Conservation (phyloP, 371 early-diverging fungal species). For the Thermomucor indicae-seudaticae region DNA sequence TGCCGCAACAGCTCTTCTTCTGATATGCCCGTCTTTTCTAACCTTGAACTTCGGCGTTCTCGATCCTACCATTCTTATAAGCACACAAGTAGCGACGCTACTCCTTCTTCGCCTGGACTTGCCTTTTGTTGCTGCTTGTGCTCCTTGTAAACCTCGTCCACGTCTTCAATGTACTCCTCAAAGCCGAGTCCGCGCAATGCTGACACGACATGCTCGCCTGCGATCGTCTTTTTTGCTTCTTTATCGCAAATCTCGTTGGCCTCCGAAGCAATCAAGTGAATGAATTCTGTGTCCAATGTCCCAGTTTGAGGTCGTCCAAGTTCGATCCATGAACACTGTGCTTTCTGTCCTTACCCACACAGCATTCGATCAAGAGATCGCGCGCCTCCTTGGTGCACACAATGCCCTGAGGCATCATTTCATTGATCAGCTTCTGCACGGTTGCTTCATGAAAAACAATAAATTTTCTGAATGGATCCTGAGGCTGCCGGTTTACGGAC, state of each 20-base stretch:
- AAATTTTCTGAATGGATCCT: not conserved
- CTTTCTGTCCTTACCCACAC: slow-evolving; percentile 68
- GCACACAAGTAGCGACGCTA: not conserved
- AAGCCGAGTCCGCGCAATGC: slow-evolving; percentile 93
- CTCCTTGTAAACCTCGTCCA: slow-evolving; percentile 86
- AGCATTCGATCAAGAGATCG: slow-evolving; percentile 91
- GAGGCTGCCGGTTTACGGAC: slow-evolving; percentile 23
- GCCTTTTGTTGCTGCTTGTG: slow-evolving; percentile 87
- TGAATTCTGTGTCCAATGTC: slow-evolving; percentile 72
- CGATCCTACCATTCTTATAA: slow-evolving; percentile 63
- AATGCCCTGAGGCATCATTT: slow-evolving; percentile 88
- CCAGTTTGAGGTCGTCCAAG: not conserved
- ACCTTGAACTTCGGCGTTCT: slow-evolving; percentile 80
- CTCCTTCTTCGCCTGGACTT: not conserved
- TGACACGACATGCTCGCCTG: slow-evolving; percentile 93
- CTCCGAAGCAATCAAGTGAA: slow-evolving; percentile 89
- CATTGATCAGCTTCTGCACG: slow-evolving; percentile 94
- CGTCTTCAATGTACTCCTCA: slow-evolving; percentile 86
- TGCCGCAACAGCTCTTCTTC: slow-evolving; percentile 87
- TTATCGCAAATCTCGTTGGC: slow-evolving; percentile 98
- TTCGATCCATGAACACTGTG: not conserved
- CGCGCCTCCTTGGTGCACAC: slow-evolving; percentile 93
- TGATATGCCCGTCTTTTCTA: slow-evolving; percentile 87
- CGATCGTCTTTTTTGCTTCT: slow-evolving; percentile 97
- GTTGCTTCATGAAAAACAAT: slow-evolving; percentile 64